Evolutionary conservation across 805 yeast genomes (phyloP).

Genomic region (Lipomyces sp.): DNA sequence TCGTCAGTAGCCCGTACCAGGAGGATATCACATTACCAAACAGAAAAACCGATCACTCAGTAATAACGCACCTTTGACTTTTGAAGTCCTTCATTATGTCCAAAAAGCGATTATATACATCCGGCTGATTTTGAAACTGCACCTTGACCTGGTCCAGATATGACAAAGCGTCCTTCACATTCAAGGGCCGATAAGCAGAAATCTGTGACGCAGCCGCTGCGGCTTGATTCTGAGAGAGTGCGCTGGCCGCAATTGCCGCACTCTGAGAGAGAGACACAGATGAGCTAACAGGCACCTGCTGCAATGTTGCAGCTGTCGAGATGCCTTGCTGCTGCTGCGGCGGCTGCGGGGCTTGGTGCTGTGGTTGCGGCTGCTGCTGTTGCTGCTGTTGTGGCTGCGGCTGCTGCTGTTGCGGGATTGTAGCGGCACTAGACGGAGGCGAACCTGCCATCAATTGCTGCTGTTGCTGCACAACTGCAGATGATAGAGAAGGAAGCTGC

Average conservation of each 20-base stretch:
- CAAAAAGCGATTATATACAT: constrained; percentile 90
- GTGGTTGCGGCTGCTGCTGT: constrained; percentile 15
- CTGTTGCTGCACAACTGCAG: constrained; percentile 34
- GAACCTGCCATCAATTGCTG: constrained; percentile 24
- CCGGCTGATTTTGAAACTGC: constrained; percentile 89
- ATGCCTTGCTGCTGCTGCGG: not conserved
- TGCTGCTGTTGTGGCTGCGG: constrained; percentile 21
- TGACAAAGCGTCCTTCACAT: constrained; percentile 93
- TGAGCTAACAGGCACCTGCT: not conserved
- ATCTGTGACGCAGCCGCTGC: constrained; percentile 35
- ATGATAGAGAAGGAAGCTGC: constrained; percentile 19
- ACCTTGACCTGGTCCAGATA: constrained; percentile 93
- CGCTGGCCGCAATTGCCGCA: not conserved
- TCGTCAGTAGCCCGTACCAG: not conserved
- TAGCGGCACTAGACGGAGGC: constrained; percentile 28
- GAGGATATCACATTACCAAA: not conserved
- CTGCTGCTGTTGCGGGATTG: constrained; percentile 4
- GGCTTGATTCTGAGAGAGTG: constrained; percentile 27
- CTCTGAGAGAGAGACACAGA: not conserved
- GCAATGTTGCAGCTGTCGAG: not conserved
- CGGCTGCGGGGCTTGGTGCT: constrained; percentile 27
- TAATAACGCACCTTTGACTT: constrained; percentile 63
- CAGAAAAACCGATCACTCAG: too few relatives aligned
- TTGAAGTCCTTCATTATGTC: constrained; percentile 99
- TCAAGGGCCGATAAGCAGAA: constrained; percentile 56